Base-by-base conservation (phyloP, 169 alveolate genomes). In the Eimeria sp. region DNA sequence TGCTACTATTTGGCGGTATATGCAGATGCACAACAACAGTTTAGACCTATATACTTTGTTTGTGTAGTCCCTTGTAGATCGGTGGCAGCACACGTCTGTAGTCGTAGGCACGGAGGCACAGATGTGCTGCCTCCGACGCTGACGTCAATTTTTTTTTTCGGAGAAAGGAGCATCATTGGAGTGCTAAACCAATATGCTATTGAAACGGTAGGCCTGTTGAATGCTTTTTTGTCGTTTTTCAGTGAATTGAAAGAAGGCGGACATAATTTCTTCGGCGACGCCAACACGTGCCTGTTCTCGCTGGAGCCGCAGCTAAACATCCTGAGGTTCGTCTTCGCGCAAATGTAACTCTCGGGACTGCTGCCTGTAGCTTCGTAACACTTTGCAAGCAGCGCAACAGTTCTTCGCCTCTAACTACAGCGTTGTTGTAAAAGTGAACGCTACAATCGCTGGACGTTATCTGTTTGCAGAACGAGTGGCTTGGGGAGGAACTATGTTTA, bases 401-500 rank as follows among this genome's bases (percentile, higher is more conserved):
- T 34, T 0, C 2, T 22, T 25, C 78, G 2, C 65, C 78, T 4
- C n/a, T 40, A n/a, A 30, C 67, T 10, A 6, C 54, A 43, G 20
- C 70, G 20, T 2, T 16, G 70, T 20, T 54, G 40, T 34, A 34
- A 34, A 34, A 34, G 40, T 34, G 40, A 34, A 34, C 40, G 40
- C 40, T 34, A 34, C 40, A 34, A 34, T 34, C 40, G 0, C 40
- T 34, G 40, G 40, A 34, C 40, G 40, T 34, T 34, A 34, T 73
- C 25, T 43, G 80, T 45, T 0, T 30, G 51, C 94, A 95, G 97
- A 47, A 57, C 97, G 45, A 95, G 95, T 47, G 97, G 97, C 11
- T 67, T 89, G 47, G 95, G 97, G n/a, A 70, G 95, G 78, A 95
- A 90, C 89, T 89, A 73, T 22, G 89, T 95, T 30, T 95, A 95